phyloP scores from a whole-genome alignment of 129 eudicot genomes.

The Scalesia atractyloides region DNA sequence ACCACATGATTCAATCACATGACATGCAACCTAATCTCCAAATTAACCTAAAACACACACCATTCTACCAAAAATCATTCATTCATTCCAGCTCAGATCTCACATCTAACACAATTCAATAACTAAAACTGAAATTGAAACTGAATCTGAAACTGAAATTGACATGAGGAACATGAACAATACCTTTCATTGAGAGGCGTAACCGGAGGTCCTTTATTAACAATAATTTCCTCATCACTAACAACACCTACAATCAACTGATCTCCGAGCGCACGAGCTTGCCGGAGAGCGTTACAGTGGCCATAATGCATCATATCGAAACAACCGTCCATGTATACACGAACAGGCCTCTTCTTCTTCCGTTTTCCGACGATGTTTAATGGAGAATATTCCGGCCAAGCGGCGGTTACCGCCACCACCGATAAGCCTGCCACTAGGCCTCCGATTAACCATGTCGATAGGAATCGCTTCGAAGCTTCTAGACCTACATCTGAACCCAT shows the following conservation, averaged over 20 bases:
- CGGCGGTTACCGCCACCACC: conserved; percentile 45
- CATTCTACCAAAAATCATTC: no score
- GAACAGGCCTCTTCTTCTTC: conserved; percentile 76
- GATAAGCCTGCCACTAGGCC: conserved; percentile 60
- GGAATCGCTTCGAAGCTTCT: conserved; percentile 43
- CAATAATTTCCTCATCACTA: conserved; percentile 80
- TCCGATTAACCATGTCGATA: conserved; percentile 71
- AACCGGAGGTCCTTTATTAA: conserved; percentile 94
- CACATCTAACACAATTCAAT: not conserved
- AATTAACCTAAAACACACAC: no score
- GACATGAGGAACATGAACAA: not conserved
- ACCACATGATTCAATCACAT: not conserved
- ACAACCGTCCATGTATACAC: conserved; percentile 99
- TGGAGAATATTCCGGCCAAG: conserved; percentile 39
- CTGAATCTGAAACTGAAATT: not conserved
- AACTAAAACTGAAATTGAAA: not conserved
- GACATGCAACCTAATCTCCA: no score
- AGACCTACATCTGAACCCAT: conserved; percentile 35
- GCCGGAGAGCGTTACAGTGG: conserved; percentile 97
- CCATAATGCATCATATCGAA: conserved; percentile 99
- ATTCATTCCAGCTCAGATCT: no score
- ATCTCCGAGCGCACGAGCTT: conserved; percentile 97
- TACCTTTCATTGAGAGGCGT: conserved; percentile 94
- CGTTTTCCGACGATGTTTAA: conserved; percentile 28
- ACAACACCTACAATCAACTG: conserved; percentile 98